These are phyloP conservation scores for Rubia yunnanensis DNA, from an alignment of 257 asterid species.

Conservation along the genomic window DNA sequence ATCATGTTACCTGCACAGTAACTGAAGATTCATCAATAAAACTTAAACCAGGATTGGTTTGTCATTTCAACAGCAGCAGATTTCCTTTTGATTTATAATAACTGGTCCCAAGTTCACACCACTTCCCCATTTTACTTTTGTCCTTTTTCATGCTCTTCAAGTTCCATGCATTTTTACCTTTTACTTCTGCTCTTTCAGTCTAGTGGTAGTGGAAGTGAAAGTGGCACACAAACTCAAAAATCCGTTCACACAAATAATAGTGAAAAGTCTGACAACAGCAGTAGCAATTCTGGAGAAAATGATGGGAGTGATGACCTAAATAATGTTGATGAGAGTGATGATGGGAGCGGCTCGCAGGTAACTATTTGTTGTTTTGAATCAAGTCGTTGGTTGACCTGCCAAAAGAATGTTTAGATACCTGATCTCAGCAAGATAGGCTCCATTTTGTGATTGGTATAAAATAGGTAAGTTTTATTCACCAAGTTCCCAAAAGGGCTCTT, in stretches of 20 bases:
- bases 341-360: slow-evolving; percentile 77
- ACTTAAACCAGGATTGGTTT: neutral
- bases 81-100: neutral
- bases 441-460: too few relatives aligned
- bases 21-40: neutral
- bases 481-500: too few relatives aligned
- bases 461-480: too few relatives aligned
- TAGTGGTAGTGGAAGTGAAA: slow-evolving; percentile 91
- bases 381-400: neutral
- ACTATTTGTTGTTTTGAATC: neutral
- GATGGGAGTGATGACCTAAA: slow-evolving; percentile 41
- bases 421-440: neutral
- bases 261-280: slow-evolving; percentile 39
- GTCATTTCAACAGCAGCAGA: neutral
- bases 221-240: slow-evolving; percentile 66
- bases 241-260: slow-evolving; percentile 48
- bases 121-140: neutral
- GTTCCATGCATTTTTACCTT: neutral
- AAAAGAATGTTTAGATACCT: slow-evolving; percentile 11
- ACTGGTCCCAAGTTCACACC: too few relatives aligned
- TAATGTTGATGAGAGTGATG: slow-evolving; percentile 33
- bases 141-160: neutral
- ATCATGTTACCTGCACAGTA: neutral
- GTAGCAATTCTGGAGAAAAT: slow-evolving; percentile 48
- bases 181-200: slow-evolving; percentile 50